A percentile compares a stretch with the other conserved stretches of the same genome.
phyloP scores from a whole-genome alignment of 352 stramenopile species.

The Phytophthora foliorum region DNA sequence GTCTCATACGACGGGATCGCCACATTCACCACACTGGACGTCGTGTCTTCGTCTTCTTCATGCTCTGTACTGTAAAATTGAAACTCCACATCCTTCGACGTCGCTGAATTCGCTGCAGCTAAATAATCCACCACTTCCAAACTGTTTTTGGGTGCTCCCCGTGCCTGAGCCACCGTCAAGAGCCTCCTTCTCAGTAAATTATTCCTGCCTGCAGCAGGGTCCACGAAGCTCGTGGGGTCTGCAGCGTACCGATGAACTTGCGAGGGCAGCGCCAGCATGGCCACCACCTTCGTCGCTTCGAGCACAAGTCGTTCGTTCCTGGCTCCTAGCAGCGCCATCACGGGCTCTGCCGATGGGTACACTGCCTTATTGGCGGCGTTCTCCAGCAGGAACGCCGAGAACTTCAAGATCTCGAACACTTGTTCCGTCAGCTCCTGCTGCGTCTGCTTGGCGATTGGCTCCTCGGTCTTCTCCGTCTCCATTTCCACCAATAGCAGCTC shows the following conservation, averaged over 20 bases:
- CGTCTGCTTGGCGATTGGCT: constrained; percentile 23
- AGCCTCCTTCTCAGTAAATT: constrained; percentile 59
- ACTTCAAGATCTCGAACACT: constrained; percentile 79
- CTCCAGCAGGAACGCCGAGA: constrained; percentile 79
- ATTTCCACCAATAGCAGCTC: constrained; percentile 51
- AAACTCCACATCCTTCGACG: constrained; percentile 42
- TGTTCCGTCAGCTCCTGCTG: constrained; percentile 60
- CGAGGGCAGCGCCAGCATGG: constrained; percentile 75
- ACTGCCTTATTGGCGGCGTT: constrained; percentile 85
- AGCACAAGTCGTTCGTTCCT: constrained; percentile 74
- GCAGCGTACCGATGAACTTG: constrained; percentile 76
- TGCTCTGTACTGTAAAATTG: constrained; percentile 74
- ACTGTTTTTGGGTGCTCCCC: constrained; percentile 53
- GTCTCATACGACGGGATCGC: constrained; percentile 47
- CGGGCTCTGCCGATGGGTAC: constrained; percentile 67
- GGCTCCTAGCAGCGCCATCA: constrained; percentile 64
- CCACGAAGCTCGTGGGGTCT: constrained; percentile 58
- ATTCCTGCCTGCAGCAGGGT: constrained; percentile 51
- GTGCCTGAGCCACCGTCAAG: constrained; percentile 61
- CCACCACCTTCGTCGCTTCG: constrained; percentile 78
- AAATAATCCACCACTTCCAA: constrained; percentile 80
- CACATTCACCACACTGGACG: constrained; percentile 50
- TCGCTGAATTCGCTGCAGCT: constrained; percentile 14
- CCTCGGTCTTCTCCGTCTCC: constrained; percentile 28
- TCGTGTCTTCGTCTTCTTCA: constrained; percentile 23